Conservation (phyloP, 2,329 filamentous ascomycete species). For the Ceratocystis alfenasii region DNA sequence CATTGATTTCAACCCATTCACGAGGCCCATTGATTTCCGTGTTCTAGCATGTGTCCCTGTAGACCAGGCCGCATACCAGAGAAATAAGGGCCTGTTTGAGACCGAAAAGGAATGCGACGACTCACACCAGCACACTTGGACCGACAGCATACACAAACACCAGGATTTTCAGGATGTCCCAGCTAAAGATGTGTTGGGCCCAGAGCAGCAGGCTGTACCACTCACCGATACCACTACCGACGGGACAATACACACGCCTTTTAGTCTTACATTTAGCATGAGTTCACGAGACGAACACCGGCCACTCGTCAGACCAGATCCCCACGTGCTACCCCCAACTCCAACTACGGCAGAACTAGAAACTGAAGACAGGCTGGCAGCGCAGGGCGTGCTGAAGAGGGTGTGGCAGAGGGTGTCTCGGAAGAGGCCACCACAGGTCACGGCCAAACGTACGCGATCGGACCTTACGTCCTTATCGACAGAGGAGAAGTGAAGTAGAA, state of each 20-base stretch:
- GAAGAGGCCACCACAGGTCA: slow-evolving; percentile 1
- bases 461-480: not conserved
- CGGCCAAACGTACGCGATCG: not conserved
- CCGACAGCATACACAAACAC: not conserved
- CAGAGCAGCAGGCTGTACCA: not conserved
- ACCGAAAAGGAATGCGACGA: not conserved
- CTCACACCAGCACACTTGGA: not conserved
- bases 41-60: slow-evolving; percentile 4
- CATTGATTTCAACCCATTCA: not conserved
- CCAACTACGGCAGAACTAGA: slow-evolving; percentile 1
- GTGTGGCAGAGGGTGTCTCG: not conserved
- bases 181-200: not conserved
- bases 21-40: not conserved
- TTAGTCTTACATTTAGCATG: not conserved
- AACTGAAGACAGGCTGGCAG: not conserved
- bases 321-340: not conserved
- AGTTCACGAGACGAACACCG: not conserved
- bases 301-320: not conserved
- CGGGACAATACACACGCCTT: not conserved
- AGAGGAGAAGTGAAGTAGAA: slow-evolving; percentile 1
- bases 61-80: slow-evolving; percentile 4
- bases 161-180: not conserved
- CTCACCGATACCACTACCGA: not conserved
- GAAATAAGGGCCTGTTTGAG: slow-evolving; percentile 1
- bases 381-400: slow-evolving; percentile 2